These are phyloP conservation scores for Cucurbita pepo DNA, from an alignment of 306 rosid genomes.

Conservation along the genomic window DNA sequence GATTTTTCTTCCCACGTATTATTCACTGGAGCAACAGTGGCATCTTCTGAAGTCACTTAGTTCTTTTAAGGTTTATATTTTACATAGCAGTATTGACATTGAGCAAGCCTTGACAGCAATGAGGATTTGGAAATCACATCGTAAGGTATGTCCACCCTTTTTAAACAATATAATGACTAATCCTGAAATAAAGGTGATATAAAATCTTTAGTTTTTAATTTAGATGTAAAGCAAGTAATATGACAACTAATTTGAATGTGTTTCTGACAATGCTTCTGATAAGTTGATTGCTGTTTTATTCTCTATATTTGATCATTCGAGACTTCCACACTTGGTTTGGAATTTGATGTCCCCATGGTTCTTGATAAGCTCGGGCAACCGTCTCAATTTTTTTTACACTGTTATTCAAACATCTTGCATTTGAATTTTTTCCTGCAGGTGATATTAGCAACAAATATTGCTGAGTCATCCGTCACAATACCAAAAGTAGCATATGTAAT, in stretches of 20 bases:
- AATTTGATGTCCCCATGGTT: neutral
- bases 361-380: neutral
- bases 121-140: conserved; percentile 71
- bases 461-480: conserved; percentile 89
- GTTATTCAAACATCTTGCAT: neutral
- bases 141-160: conserved; percentile 39
- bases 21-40: conserved; percentile 71
- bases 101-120: conserved; percentile 70
- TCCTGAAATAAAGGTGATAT: neutral
- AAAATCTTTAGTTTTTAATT: neutral
- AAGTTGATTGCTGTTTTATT: neutral
- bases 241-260: neutral
- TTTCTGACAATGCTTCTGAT: neutral
- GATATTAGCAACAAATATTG: conserved; percentile 84
- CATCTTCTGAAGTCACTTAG: conserved; percentile 47
- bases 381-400: neutral
- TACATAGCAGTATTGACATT: conserved; percentile 80
- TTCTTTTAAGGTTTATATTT: conserved; percentile 58
- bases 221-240: neutral
- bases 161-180: neutral
- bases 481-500: conserved; percentile 85
- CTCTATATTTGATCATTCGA: neutral
- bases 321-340: neutral
- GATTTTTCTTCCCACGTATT: conserved; percentile 84
- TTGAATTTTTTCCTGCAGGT: conserved; percentile 28